Base-by-base conservation (phyloP, 148 eudicot species). In the Vaccinium macrocarpon region DNA sequence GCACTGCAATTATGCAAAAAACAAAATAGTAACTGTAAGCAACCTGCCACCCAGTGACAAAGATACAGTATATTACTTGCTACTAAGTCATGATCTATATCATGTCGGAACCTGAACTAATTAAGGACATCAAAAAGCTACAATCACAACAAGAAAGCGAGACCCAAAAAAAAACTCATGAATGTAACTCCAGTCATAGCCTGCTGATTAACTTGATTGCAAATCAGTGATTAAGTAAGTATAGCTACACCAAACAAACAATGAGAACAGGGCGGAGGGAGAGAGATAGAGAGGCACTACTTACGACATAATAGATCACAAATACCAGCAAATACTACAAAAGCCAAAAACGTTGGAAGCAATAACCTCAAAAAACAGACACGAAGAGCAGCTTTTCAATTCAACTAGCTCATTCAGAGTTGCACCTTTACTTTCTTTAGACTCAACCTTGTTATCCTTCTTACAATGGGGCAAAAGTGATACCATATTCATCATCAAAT, bases 381-480 rank as follows among this genome's bases (percentile, higher is more conserved):
- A 94, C 18, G 99, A 94, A 11, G 98, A 92, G 85, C 99, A 92
- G 80, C 92, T 89, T 86, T 88, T 94, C 4, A 95, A 96, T 86
- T 95, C 99, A 78, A 92, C 99, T 21, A 96, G 97, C 93, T 96
- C 99, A 82, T 96, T 94, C 91, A 96, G 87, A 61, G 98, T 92
- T 0, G 91, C 90, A 2, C 98, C 98, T 87, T 96, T 96, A 27
- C 92, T 96, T 84, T 89, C 92, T 89, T 96, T 96, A 5, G 98
- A 91, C 88, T 93, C 99, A 62, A 96, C 93, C 87, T 94, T 96
- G 85, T 88, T 94, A 82, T 96, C 99, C 86, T 94, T 93, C 92
- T 93, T 96, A 50, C 93, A 91, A 64, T 94, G 98, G 66, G 99
- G 99, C 86, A 96, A 87, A 49, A 96, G 82, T 9, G 92, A 88